Percentiles rank a stretch among this genome's conserved stretches.
Evolutionary conservation across 2,329 filamentous ascomycete genomes (phyloP).

Genomic region (Hyphodiscus sp.): DNA sequence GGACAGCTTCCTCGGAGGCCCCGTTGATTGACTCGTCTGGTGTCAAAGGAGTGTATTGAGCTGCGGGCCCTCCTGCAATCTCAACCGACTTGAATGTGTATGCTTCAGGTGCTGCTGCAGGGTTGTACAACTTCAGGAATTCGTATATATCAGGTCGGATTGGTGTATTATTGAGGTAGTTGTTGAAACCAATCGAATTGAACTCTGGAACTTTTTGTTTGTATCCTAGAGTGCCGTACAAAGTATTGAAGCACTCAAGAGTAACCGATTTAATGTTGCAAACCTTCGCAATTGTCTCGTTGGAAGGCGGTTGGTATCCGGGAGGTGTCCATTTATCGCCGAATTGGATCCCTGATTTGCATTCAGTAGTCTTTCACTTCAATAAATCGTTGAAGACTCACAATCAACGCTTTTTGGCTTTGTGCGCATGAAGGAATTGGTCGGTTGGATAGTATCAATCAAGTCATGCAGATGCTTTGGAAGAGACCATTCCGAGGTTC

Average conservation of each 20-base stretch:
- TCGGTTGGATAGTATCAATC: constrained; percentile 54
- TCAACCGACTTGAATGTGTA: neutral
- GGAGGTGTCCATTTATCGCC: neutral
- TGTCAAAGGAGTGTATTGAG: neutral
- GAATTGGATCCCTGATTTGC: neutral
- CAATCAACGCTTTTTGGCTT: neutral
- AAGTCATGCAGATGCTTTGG: constrained; percentile 51
- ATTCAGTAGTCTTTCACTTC: neutral
- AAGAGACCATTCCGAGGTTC: constrained; percentile 51
- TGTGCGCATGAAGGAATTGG: constrained; percentile 42
- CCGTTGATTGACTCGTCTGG: neutral
- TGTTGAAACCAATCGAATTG: neutral
- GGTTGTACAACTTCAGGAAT: neutral
- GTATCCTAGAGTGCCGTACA: neutral
- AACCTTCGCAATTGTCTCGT: constrained; percentile 1
- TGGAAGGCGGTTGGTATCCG: neutral
- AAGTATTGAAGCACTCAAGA: constrained; percentile 1
- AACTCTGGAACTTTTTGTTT: neutral
- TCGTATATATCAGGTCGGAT: neutral
- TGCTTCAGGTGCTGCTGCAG: neutral
- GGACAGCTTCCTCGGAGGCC: neutral
- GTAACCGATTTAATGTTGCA: neutral
- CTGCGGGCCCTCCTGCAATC: neutral
- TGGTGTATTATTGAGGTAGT: neutral
- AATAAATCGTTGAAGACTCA: neutral